Conservation (phyloP, 768 basidiomycete genomes). For the Tulasnella sp. region DNA sequence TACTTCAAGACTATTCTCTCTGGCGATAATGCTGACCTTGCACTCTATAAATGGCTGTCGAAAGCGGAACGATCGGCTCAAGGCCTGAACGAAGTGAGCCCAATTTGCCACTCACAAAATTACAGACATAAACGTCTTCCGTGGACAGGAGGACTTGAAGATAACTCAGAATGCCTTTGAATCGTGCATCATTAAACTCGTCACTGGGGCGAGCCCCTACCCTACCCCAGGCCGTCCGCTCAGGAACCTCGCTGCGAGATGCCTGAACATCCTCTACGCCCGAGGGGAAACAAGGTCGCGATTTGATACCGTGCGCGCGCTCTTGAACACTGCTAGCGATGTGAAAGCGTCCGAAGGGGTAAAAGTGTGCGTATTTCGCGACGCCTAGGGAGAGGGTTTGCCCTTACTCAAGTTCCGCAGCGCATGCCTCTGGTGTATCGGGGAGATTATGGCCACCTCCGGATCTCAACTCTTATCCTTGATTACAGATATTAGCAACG, state of each 20-base stretch:
- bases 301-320: conserved; percentile 78
- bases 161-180: conserved; percentile 59
- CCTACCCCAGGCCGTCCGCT: conserved; percentile 86
- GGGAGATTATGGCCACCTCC: conserved; percentile 79
- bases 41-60: conserved; percentile 80
- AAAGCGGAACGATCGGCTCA: conserved; percentile 56
- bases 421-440: conserved; percentile 64
- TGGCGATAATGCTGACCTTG: conserved; percentile 74
- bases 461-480: conserved; percentile 95
- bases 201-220: conserved; percentile 58
- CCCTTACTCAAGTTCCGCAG: conserved; percentile 54
- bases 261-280: conserved; percentile 66
- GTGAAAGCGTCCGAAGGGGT: conserved; percentile 50
- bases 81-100: conserved; percentile 51
- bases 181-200: conserved; percentile 59
- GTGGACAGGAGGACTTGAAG: conserved; percentile 61
- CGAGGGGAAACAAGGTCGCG: conserved; percentile 78
- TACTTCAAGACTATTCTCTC: conserved; percentile 54
- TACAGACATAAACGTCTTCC: background rate
- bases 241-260: conserved; percentile 72
- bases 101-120: background rate
- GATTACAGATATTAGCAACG: conserved; percentile 73
- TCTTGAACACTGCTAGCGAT: conserved; percentile 73
- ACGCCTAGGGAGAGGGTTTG: conserved; percentile 63
- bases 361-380: conserved; percentile 34